Base-by-base conservation (phyloP, 192 early-diverging fungal species). In the Kickxella alabastrina region DNA sequence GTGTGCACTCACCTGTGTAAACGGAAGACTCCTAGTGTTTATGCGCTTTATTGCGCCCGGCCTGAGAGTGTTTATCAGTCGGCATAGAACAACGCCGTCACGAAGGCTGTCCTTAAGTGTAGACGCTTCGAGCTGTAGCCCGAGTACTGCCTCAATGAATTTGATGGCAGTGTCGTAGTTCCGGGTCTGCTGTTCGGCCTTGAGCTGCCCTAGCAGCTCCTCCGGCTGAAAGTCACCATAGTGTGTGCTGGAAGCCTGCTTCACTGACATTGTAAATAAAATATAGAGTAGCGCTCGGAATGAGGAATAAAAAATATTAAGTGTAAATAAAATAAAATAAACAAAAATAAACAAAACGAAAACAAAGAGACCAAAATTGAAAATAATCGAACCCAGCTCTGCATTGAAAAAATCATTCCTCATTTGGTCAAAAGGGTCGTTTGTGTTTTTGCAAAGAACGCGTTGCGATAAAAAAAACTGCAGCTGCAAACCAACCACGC, bases 1-100 rank as follows among this genome's bases (percentile, higher is more conserved):
- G 34, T 3, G 14, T n/a, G 19, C 29, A 25, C 52, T 59, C 44
- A 64, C 68, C 71, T 88, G 83, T 22, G 86, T 72, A 65, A 93
- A 93, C 13, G 91, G 86, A 12, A 85, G 55, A 40, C 82, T 75
- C 38, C 80, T 84, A 35, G 75, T 73, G 60, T 83, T 86, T 47
- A 93, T 87, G 55, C 80, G 75, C 54, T 80, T 79, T 29, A 93
- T 83, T 13, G 79, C 85, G 6, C 80, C 83, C 9, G 91, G 91
- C 19, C 81, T 66, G 41, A 93, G 66, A 48, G 78, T 77, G 75
- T 93, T 93, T 58, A 89, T 84, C 24, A 92, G 48, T 14, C 83
- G 79, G 78, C 90, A 92, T 29, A 92, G 78, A 4, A 91, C 56
- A 4, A 89, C 84, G 25, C 88, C 90, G 49, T 89, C 86, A 51